Base-by-base conservation (phyloP, 2,329 filamentous ascomycete species). In the Neobulgaria alba region DNA sequence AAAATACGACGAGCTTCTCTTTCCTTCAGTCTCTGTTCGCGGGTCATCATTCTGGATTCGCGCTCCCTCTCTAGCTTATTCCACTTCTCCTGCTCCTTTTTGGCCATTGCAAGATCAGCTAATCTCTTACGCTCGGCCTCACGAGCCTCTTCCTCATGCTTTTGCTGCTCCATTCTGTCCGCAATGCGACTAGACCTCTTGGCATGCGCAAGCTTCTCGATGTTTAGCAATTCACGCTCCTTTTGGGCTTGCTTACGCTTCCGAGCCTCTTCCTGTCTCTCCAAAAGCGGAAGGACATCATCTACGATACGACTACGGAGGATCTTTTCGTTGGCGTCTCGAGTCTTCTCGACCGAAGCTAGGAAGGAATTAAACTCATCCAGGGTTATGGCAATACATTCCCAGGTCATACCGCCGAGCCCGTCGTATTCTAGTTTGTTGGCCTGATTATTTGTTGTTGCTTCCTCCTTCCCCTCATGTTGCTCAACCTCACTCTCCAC, bases 121-220 rank as follows among this genome's bases (percentile, higher is more conserved):
- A 72, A 71, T 45, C 71, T 72, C 63, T 75, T 83, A 40, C 73
- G 75, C 52, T 85, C 78, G 33, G 82, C 83, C 56, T 89, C 82
- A 8, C 72, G 77, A 14, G 71, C 72, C 51, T 83, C 75, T 45
- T 86, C 79, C 34, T 90, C 79, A 46, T 82, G 71, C 52, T 77
- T 81, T 56, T 88, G 84, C 49, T 78, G 82, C 58, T 95, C 88
- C 23, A 79, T 68, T 58, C 87, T 93, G 49, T 75, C 75, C 14
- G 90, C 89, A 51, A 98, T 77, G 48, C 92, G 79, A 55, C 86
- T 94, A 1, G 92, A 98, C 48, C 92, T 73, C 65, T 98, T 98
- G 3, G 92, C 90, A 42, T 82, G 85, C n/a, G 87, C 87, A 65
- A 96, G 74, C 59, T 92, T 90, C 53, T 90, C 82, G 50, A 94